Conservation (phyloP, 2,329 filamentous ascomycete genomes). For the Penicillium sp. region DNA sequence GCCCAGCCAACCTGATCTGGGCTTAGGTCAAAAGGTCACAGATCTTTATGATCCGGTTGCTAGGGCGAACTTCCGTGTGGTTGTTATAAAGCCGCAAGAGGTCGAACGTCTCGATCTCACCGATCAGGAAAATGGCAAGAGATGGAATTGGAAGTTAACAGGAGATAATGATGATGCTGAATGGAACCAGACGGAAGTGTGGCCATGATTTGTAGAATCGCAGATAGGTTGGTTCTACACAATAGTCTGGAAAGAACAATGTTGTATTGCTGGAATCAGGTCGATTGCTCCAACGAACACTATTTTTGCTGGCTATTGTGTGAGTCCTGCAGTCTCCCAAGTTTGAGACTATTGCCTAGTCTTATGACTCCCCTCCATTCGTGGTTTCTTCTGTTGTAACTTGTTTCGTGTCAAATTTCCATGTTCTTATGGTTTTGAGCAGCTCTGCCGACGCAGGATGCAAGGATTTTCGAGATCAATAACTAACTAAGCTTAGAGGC, state of each 20-base stretch:
- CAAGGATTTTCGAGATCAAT: conserved; percentile 14
- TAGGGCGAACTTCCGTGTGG: conserved; percentile 74
- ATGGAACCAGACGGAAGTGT: conserved; percentile 69
- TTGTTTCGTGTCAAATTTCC: too few species aligned
- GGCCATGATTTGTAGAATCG: conserved; percentile 47
- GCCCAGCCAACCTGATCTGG: conserved; percentile 44
- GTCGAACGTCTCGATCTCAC: conserved; percentile 72
- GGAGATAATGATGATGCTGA: conserved; percentile 39
- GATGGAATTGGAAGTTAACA: conserved; percentile 65
- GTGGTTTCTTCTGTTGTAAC: too few species aligned
- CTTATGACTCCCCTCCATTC: too few species aligned
- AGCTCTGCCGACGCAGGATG: neutral
- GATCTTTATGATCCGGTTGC: conserved; percentile 67
- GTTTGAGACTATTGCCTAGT: too few species aligned
- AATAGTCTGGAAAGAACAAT: too few species aligned
- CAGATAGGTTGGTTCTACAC: too few species aligned
- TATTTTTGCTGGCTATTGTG: too few species aligned
- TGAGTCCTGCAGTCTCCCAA: too few species aligned
- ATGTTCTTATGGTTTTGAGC: too few species aligned
- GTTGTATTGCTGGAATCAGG: too few species aligned
- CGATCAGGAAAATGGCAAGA: conserved; percentile 58
- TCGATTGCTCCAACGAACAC: too few species aligned
- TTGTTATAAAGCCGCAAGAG: conserved; percentile 76
- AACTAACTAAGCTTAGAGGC: neutral
- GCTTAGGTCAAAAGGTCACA: conserved; percentile 61